A percentile compares a stretch with the other conserved stretches of the same genome.
Evolutionary conservation across 140 eudicot genomes (phyloP).

Genomic region (Eryngium alpinum): DNA sequence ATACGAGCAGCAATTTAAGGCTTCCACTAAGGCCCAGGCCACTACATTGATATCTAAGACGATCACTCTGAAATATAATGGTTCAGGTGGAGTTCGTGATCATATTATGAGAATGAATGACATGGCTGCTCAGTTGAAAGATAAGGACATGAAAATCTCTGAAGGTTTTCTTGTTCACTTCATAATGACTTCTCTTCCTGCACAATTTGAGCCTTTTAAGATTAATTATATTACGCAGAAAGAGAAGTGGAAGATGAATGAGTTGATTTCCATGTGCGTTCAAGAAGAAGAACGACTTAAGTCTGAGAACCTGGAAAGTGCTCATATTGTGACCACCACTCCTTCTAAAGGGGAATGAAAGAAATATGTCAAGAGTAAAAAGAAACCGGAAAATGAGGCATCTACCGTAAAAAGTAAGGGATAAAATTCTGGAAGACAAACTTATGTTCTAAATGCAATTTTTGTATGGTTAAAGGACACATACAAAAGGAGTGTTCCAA

Average conservation of each 20-base stretch:
- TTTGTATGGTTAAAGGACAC: neutral
- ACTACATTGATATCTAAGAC: neutral
- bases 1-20: neutral
- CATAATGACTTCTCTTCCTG: neutral
- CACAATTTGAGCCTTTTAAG: neutral
- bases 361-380: neutral
- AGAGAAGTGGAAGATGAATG: neutral
- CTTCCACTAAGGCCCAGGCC: neutral
- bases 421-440: neutral
- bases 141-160: neutral
- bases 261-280: neutral
- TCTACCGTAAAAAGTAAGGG: neutral
- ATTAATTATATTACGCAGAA: neutral
- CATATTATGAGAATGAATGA: neutral
- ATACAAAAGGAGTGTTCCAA: neutral
- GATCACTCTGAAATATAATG: neutral
- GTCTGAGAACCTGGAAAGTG: neutral
- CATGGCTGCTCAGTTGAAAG: neutral
- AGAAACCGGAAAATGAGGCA: neutral
- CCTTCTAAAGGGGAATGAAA: neutral
- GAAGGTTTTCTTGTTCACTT: neutral
- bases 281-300: no score
- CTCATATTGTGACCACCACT: neutral
- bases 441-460: no score
- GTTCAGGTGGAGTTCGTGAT: neutral